These are phyloP conservation scores for Gossypium armourianum DNA, from an alignment of 441 rosid genomes.

Conservation along the genomic window DNA sequence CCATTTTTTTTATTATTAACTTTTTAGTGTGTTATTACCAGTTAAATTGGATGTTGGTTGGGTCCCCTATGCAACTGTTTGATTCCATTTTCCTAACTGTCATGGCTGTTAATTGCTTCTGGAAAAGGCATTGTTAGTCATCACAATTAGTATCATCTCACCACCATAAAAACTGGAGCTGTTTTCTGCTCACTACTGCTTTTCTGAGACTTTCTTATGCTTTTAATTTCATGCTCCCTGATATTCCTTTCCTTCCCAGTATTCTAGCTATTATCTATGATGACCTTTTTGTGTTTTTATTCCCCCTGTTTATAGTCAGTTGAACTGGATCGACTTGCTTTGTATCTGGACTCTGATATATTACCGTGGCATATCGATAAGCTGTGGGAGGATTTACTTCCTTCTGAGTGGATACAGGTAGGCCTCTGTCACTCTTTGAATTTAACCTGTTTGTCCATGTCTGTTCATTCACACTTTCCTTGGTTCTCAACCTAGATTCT, in stretches of 20 bases:
- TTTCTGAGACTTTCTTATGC: not conserved
- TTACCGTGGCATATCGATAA: conserved; percentile 73
- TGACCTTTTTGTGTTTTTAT: conserved; percentile 13
- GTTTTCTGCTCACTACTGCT: not conserved
- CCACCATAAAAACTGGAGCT: not conserved
- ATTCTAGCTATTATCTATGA: conserved; percentile 6
- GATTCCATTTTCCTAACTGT: not conserved
- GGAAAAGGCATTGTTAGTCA: not conserved
- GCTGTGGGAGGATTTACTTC: conserved; percentile 81
- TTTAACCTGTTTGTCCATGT: conserved; percentile 1
- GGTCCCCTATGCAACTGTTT: not conserved
- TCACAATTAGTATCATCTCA: not conserved
- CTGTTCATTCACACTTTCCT: conserved; percentile 2
- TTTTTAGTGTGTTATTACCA: not conserved
- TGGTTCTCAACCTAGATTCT: not conserved
- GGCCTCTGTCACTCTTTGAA: conserved; percentile 10
- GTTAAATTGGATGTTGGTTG: not conserved
- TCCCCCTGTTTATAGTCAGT: conserved; percentile 48
- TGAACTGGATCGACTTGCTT: conserved; percentile 82
- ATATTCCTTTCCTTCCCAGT: not conserved
- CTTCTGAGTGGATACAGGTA: conserved; percentile 95
- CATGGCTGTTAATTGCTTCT: not conserved
- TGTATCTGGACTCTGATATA: conserved; percentile 90
- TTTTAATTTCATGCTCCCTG: not conserved
- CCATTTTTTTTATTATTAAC: not conserved